Evolutionary conservation across 2,329 filamentous ascomycete species (phyloP).

Genomic region (Beauveria sp.): DNA sequence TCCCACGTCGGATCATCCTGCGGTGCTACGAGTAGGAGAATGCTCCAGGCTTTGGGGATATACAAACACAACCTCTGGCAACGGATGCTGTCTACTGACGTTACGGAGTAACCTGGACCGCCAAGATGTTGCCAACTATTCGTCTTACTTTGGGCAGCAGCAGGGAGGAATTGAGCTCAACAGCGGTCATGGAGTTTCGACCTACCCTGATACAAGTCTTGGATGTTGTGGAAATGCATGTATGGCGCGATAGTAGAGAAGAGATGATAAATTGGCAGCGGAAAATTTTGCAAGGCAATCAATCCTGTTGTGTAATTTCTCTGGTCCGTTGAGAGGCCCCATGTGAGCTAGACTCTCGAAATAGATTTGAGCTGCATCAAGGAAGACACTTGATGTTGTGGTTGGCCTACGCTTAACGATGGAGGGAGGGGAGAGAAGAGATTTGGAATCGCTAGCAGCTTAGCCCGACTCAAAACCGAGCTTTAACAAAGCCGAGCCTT

Average conservation of each 20-base stretch:
- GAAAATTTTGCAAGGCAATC: no score
- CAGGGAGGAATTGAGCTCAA: neutral
- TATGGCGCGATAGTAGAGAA: neutral
- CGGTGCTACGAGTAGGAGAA: neutral
- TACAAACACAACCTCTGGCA: neutral
- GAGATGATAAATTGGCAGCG: no score
- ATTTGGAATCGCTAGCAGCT: neutral
- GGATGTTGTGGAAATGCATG: neutral
- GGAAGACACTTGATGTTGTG: no score
- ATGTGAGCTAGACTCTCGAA: no score
- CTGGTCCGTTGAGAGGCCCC: no score
- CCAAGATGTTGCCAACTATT: neutral
- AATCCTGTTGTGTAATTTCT: no score
- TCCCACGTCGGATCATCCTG: neutral
- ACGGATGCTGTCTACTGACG: neutral
- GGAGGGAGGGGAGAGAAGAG: neutral
- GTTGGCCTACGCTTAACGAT: no score
- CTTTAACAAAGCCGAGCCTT: neutral
- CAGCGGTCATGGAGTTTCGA: neutral
- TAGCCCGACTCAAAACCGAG: no score
- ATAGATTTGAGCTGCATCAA: no score
- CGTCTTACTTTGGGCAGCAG: neutral
- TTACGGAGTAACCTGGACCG: neutral
- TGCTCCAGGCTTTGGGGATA: neutral
- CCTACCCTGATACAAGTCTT: neutral